Evolutionary conservation across 2,329 filamentous ascomycete species (phyloP).

Genomic region (Clonostachys rhizophaga): DNA sequence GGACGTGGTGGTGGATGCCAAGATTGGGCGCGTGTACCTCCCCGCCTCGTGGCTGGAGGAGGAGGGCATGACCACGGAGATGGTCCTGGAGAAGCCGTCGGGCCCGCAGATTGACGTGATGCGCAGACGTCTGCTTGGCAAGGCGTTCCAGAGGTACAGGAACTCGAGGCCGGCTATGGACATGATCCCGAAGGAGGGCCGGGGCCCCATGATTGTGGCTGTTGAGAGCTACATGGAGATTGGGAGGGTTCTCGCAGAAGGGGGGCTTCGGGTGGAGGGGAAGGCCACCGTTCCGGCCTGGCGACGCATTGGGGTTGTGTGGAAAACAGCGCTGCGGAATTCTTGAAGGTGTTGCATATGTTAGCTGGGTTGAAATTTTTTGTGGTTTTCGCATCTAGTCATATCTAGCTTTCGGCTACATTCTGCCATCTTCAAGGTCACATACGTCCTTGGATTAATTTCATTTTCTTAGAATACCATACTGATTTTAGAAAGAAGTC

Average conservation of each 20-base stretch:
- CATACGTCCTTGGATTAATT: no score
- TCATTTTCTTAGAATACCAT: no score
- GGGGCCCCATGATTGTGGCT: conserved; percentile 62
- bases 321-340: conserved; percentile 38
- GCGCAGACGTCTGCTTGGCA: conserved; percentile 48
- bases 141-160: conserved; percentile 57
- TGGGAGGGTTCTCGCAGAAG: conserved; percentile 52
- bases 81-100: conserved; percentile 45
- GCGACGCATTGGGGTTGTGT: conserved; percentile 50
- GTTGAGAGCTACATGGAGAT: conserved; percentile 78
- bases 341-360: not conserved
- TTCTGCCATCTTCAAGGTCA: no score
- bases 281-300: conserved; percentile 36
- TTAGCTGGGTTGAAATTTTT: no score
- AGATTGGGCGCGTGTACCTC: conserved; percentile 63
- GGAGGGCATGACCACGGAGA: conserved; percentile 44
- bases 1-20: conserved; percentile 65
- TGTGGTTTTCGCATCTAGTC: no score
- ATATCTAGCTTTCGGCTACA: no score
- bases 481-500: no score
- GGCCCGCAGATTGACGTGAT: conserved; percentile 39
- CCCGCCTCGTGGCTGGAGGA: conserved; percentile 60
- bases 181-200: conserved; percentile 52
- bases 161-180: conserved; percentile 53
- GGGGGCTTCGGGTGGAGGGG: conserved; percentile 25